Conservation (phyloP, 306 rosid species). For the Mimosa pudica region DNA sequence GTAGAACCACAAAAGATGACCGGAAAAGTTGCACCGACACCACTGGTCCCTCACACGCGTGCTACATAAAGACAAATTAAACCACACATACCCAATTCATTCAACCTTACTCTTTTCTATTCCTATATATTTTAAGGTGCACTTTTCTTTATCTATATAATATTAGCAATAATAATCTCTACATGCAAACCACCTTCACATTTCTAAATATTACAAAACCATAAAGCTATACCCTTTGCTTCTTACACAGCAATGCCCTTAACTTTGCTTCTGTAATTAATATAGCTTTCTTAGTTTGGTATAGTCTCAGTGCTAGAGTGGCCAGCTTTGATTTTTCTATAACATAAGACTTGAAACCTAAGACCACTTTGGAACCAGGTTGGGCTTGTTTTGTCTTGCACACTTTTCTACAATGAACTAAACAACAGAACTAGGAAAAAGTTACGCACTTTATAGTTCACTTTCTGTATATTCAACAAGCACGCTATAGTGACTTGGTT, state of each 20-base stretch:
- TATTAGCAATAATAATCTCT: background rate
- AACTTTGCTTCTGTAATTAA: conserved; percentile 1
- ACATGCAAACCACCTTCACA: conserved; percentile 48
- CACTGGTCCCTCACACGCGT: conserved; percentile 35
- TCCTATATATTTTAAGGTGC: background rate
- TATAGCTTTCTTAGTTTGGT: background rate
- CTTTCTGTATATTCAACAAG: conserved; percentile 31
- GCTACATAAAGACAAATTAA: conserved; percentile 42
- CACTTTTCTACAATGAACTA: conserved; percentile 14
- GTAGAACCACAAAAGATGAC: background rate
- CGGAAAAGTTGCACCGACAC: conserved; percentile 33
- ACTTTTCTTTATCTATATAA: background rate
- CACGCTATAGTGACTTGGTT: conserved; percentile 19
- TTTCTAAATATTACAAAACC: conserved; percentile 1
- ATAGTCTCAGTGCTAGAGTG: conserved; percentile 34
- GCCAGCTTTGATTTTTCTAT: conserved; percentile 50
- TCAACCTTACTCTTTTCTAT: conserved; percentile 6
- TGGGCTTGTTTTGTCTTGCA: conserved; percentile 23
- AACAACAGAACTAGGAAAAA: background rate
- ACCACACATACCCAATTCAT: background rate
- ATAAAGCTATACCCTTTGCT: conserved; percentile 27
- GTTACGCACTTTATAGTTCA: background rate
- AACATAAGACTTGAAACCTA: conserved; percentile 29
- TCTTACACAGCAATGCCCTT: background rate
- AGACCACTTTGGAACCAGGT: conserved; percentile 26